These are phyloP conservation scores for Dioszegia hungarica DNA, from an alignment of 768 basidiomycete species.

Conservation along the genomic window DNA sequence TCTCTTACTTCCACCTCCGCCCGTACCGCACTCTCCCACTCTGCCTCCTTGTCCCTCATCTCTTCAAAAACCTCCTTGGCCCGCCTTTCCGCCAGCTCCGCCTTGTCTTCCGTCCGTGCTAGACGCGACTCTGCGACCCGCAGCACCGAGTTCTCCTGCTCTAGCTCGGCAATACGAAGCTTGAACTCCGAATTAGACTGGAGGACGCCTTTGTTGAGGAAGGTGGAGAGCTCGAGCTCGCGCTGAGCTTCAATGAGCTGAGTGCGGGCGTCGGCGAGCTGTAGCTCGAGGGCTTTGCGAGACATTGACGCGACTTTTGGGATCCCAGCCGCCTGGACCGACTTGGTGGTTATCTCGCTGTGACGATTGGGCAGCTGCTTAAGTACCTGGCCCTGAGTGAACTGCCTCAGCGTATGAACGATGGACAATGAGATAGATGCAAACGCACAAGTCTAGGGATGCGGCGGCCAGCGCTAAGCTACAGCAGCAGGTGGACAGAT, in stretches of 20 bases:
- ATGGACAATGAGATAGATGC: too few species aligned
- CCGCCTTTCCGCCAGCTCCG: constrained; percentile 4
- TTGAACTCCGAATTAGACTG: constrained; percentile 35
- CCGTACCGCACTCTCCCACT: neutral
- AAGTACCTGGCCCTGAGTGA: too few species aligned
- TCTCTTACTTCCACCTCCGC: constrained; percentile 3
- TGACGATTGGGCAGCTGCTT: too few species aligned
- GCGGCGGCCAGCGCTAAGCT: too few species aligned
- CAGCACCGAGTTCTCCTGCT: constrained; percentile 29
- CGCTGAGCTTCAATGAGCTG: constrained; percentile 8
- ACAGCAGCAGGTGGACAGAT: too few species aligned
- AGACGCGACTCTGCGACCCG: constrained; percentile 29
- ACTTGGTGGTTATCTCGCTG: too few species aligned
- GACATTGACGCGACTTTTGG: constrained; percentile 6
- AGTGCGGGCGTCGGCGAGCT: constrained; percentile 3
- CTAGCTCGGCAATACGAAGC: constrained; percentile 33
- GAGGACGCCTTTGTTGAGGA: constrained; percentile 39
- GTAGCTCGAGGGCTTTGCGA: constrained; percentile 8
- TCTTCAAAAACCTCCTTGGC: neutral
- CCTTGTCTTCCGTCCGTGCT: constrained; percentile 22
- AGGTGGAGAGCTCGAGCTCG: constrained; percentile 36
- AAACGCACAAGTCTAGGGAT: too few species aligned
- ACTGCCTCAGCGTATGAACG: too few species aligned
- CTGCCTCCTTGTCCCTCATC: constrained; percentile 2
- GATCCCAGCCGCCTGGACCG: too few species aligned